Evolutionary conservation across 2,329 filamentous ascomycete genomes (phyloP).

Genomic region (Ophiocordyceps camponoti-leonardi): DNA sequence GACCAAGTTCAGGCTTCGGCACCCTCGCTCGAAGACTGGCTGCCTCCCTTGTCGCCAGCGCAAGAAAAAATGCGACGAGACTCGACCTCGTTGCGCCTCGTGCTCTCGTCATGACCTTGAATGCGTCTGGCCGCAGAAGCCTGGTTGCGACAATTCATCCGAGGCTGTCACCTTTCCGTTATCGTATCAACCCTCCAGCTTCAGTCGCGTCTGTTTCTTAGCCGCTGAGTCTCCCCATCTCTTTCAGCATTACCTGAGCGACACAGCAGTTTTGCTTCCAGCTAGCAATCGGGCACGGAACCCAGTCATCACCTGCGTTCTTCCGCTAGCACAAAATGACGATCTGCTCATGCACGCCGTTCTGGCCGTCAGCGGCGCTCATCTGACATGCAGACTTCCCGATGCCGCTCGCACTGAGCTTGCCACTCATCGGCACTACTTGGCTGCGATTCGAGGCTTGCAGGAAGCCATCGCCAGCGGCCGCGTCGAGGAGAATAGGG

Average conservation of each 20-base stretch:
- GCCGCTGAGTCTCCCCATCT: neutral
- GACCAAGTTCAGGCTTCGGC: neutral
- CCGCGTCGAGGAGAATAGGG: neutral
- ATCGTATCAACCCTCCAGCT: neutral
- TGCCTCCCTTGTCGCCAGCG: neutral
- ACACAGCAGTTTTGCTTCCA: neutral
- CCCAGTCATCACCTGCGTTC: neutral
- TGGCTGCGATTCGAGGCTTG: neutral
- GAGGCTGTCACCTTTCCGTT: neutral
- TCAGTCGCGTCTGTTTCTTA: neutral
- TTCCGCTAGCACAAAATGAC: neutral
- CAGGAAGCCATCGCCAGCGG: neutral
- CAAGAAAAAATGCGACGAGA: neutral
- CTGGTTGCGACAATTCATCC: neutral
- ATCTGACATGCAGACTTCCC: neutral
- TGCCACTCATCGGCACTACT: neutral
- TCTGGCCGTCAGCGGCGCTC: neutral
- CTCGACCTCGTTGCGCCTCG: neutral
- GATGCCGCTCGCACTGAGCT: neutral
- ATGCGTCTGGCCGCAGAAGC: neutral
- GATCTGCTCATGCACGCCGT: neutral
- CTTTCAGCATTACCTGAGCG: neutral
- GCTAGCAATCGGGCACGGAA: neutral
- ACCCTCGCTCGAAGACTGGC: neutral
- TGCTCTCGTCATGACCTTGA: neutral